Percentiles rank a stretch among this genome's conserved stretches.
Conservation (phyloP, 768 basidiomycete species). For the Crassisporium funariophilum region DNA sequence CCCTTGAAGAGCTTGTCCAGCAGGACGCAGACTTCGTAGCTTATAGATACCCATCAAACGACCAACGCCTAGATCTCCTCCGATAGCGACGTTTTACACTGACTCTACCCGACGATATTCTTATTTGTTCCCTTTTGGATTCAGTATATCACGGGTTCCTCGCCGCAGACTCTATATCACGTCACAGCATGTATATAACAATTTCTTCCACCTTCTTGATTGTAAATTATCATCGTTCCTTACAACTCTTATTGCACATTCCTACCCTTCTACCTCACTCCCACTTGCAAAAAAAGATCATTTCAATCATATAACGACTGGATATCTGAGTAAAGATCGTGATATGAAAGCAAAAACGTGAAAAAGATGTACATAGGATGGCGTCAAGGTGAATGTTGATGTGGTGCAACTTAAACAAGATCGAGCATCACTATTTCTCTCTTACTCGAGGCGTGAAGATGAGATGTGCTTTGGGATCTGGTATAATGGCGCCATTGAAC, state of each 20-base stretch:
- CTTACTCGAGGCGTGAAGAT: slow-evolving; percentile 28
- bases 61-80: slow-evolving; percentile 66
- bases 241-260: slow-evolving; percentile 12
- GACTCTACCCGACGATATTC: slow-evolving; percentile 1
- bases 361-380: too few relatives aligned
- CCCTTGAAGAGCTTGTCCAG: slow-evolving; percentile 78
- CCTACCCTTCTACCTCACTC: slow-evolving; percentile 15
- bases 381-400: too few relatives aligned
- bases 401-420: background rate
- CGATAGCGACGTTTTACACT: slow-evolving; percentile 24
- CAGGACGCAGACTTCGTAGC: slow-evolving; percentile 85
- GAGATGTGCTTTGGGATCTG: slow-evolving; percentile 33
- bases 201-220: slow-evolving; percentile 13
- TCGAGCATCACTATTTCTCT: slow-evolving; percentile 1
- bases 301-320: too few relatives aligned
- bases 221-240: slow-evolving; percentile 22
- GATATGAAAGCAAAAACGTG: too few relatives aligned
- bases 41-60: slow-evolving; percentile 82
- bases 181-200: slow-evolving; percentile 25
- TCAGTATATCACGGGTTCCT: slow-evolving; percentile 15
- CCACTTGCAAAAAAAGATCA: slow-evolving; percentile 5
- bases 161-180: slow-evolving; percentile 15
- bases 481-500: slow-evolving; percentile 38
- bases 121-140: slow-evolving; percentile 12
- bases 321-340: too few relatives aligned